Evolutionary conservation across 371 early-diverging fungal species (phyloP), one percentile per base, ranked within the genome.

Genomic region (Syncephalis plumigaleata): DNA sequence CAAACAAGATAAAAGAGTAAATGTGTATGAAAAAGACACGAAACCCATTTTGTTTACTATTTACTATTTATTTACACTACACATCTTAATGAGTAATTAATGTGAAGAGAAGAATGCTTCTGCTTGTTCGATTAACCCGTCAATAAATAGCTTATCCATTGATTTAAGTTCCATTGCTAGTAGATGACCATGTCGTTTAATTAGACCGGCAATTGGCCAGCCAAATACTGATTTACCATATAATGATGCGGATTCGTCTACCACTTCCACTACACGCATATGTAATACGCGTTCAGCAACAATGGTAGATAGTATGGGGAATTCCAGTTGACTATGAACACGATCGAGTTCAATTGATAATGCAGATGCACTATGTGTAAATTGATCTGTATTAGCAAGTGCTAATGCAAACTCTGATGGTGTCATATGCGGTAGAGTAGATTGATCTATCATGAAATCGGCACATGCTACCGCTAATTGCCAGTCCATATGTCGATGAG

Each of bases 231-330:
- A 70, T 46, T 67, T 63, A 23, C 76, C 83, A 60, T 79, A 81
- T 13, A 85, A 63, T 1, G 81, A 79, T 7, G 75, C 81, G 0
- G 81, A 82, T 9, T 75, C 75, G 18, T 72, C 70, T 22, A 82
- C 72, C 9, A 69, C 67, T 53, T 83, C 82, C 2, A 85, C 83
- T 8, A 79, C 67, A 46, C 68, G 71, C 0, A 75, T 56, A 1
- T 68, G 66, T 2, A 67, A 70, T 1, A 60, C 57, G 3, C 54
- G 47, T 39, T 51, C 45, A 0, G 73, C 66, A 9, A 79, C 58
- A 42, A 53, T 54, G 37, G 67, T 66, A n/a, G 76, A 57, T 4
- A 68, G 68, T 16, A 58, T 52, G 49, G 65, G 59, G 42, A 75
- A 67, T 15, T 54, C 49, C 39, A 61, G 55, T 26, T 67, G 64